phyloP scores from a whole-genome alignment of 2,329 filamentous ascomycete genomes.

The Colletotrichum sp. region DNA sequence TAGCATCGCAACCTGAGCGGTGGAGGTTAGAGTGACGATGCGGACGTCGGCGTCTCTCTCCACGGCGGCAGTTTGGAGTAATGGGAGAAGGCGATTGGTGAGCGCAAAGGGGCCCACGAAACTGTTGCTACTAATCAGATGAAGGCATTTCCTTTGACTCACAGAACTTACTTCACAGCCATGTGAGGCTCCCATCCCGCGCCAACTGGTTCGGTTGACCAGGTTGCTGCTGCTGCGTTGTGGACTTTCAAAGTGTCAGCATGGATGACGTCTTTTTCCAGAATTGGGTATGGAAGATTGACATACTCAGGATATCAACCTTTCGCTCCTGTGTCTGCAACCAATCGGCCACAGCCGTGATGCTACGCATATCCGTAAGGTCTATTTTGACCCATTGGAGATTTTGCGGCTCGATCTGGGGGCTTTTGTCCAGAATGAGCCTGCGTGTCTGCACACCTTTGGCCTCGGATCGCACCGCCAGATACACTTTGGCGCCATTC shows the following conservation, averaged over 20 bases:
- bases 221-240: constrained; percentile 21
- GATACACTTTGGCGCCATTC: constrained; percentile 29
- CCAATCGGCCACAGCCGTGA: constrained; percentile 14
- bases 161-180: constrained; percentile 23
- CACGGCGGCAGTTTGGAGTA: constrained; percentile 24
- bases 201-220: not conserved
- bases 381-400: constrained; percentile 27
- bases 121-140: constrained; percentile 4
- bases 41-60: constrained; percentile 25
- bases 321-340: constrained; percentile 22
- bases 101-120: constrained; percentile 27
- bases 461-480: constrained; percentile 23
- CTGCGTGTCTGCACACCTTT: constrained; percentile 17
- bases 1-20: constrained; percentile 4
- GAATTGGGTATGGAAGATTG: not conserved
- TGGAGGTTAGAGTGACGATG: constrained; percentile 25
- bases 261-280: not conserved
- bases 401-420: not conserved
- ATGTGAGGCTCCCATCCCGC: constrained; percentile 27
- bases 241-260: constrained; percentile 24
- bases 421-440: not conserved
- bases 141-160: not conserved
- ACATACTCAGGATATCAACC: constrained; percentile 28
- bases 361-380: constrained; percentile 21
- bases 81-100: constrained; percentile 28